Evolutionary conservation across 345 rosid species (phyloP), one percentile per base, ranked within the genome.

Genomic region (Turritis glabra): DNA sequence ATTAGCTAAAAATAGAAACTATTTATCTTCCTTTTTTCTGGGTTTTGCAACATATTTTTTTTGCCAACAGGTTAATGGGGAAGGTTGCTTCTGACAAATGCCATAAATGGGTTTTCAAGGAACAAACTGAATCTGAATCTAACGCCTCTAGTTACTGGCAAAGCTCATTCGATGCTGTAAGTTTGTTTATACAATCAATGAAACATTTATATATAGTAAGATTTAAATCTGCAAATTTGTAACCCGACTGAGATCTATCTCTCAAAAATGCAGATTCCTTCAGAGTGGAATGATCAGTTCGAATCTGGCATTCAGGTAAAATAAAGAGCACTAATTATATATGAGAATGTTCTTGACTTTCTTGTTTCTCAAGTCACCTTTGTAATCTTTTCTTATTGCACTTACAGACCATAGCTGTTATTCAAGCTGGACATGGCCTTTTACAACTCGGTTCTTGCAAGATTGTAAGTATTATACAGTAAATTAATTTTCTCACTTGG

Each of bases 11-110:
- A 30, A 43, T 61, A 69, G 64, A 76, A 53, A 44, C 43, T 61
- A 25, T 69, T 12, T 52, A 18, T 77, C 32, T 25, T 69, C 27
- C 11, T 17, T 32, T 47, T 61, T 26, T 5, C 11, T 54, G 27
- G 25, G 13, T 7, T 76, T 76, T 62, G 61, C 52, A 65, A 57
- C 67, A 65, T 56, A 6, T 75, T 38, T 64, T 38, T 64, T 4
- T 65, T 26, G 51, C 35, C 38, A 21, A 77, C 90, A 94, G 98
- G 90, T 84, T 94, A 73, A 94, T 94, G 98, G 98, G 98, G 66
- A 94, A 94, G 78, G 98, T 94, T 80, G 98, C 98, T 72, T 91
- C 98, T 21, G 98, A 94, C 86, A 94, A 93, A 86, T 94, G 98
- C 73, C 98, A 91, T 81, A 94, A 94, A 84, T 94, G 98, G 98